Percentiles rank a stretch among this genome's conserved stretches.
Conservation (phyloP, 2,329 filamentous ascomycete genomes). For the Talaromyces atroroseus region DNA sequence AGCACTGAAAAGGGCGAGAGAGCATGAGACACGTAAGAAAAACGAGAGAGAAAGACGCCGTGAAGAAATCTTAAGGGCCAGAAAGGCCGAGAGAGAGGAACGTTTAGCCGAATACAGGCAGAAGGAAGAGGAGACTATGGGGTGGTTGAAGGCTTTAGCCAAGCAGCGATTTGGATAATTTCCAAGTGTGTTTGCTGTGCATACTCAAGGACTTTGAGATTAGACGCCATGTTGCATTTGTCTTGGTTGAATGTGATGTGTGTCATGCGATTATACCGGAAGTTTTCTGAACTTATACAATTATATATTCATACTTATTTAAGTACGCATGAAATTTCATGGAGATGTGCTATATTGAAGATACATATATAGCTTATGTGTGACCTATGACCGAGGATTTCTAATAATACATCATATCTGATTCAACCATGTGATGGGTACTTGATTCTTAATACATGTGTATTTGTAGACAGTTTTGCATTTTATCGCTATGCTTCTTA, state of each 20-base stretch:
- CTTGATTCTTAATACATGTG: constrained; percentile 1
- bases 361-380: neutral
- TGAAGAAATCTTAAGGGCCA: constrained; percentile 73
- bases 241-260: neutral
- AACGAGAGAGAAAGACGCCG: constrained; percentile 75
- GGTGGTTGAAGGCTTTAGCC: constrained; percentile 72
- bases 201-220: neutral
- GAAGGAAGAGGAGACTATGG: constrained; percentile 80
- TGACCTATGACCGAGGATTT: neutral
- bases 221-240: neutral
- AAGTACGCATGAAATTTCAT: neutral
- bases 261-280: neutral
- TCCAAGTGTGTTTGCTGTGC: neutral
- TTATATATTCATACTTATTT: neutral
- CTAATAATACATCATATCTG: neutral
- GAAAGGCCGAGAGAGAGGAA: constrained; percentile 74
- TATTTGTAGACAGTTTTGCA: neutral
- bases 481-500: constrained; percentile 1
- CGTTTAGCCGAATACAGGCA: constrained; percentile 61
- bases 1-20: constrained; percentile 60
- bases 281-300: neutral
- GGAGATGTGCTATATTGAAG: neutral
- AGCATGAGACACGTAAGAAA: constrained; percentile 65
- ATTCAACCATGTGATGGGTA: neutral
- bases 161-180: constrained; percentile 66